Evolutionary conservation across 345 rosid genomes (phyloP).

Genomic region (Trapa bicornis): DNA sequence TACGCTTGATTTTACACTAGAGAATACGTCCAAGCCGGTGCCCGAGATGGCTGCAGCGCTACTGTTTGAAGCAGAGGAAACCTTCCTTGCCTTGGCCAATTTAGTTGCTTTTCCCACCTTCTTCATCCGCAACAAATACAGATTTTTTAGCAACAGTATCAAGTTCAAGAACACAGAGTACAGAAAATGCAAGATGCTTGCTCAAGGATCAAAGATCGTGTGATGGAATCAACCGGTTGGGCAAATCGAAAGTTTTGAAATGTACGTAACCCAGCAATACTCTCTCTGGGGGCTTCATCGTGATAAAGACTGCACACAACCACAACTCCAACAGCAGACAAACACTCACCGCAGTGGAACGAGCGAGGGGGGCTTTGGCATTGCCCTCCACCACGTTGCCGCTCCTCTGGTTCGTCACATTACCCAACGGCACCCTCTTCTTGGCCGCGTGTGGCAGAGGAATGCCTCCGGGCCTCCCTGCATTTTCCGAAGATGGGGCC

Average conservation of each 20-base stretch:
- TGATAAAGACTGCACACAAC: too few relatives aligned
- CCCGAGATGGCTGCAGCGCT: conserved; percentile 15
- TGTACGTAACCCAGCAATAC: too few relatives aligned
- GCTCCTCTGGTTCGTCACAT: conserved; percentile 53
- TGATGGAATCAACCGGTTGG: too few relatives aligned
- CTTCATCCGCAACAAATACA: neutral
- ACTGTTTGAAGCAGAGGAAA: conserved; percentile 19
- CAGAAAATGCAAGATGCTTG: too few relatives aligned
- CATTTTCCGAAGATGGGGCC: conserved; percentile 35
- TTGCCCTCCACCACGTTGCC: conserved; percentile 11
- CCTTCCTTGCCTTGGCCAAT: conserved; percentile 39
- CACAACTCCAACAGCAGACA: too few relatives aligned
- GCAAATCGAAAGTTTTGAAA: too few relatives aligned
- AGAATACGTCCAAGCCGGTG: conserved; percentile 4
- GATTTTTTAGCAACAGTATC: too few relatives aligned
- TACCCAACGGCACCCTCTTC: conserved; percentile 40
- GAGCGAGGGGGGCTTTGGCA: conserved; percentile 26
- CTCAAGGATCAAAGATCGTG: too few relatives aligned
- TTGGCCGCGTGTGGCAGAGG: conserved; percentile 34
- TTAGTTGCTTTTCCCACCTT: conserved; percentile 45
- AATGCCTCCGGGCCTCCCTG: conserved; percentile 21
- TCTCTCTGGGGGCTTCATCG: too few relatives aligned
- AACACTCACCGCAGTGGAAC: conserved; percentile 45
- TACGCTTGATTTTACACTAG: conserved; percentile 22
- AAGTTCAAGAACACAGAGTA: too few relatives aligned